A percentile compares a stretch with the other conserved stretches of the same genome.
Evolutionary conservation across 805 yeast genomes (phyloP).

Genomic region (Wilhelminamyces savonicus): DNA sequence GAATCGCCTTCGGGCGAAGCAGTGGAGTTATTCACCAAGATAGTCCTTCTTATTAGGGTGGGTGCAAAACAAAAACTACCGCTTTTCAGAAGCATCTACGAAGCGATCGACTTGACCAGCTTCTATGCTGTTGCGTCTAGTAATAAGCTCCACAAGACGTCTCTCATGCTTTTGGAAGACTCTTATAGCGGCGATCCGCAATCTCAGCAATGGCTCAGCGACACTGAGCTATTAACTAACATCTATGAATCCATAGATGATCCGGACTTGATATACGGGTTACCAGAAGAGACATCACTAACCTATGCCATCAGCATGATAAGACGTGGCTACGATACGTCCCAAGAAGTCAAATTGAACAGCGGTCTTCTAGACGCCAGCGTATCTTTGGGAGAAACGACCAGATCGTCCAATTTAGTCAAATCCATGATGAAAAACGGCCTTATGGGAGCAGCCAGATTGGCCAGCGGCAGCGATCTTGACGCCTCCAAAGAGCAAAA

Average conservation of each 20-base stretch:
- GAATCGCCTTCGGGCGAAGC: conserved; percentile 2
- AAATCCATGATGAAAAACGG: conserved; percentile 46
- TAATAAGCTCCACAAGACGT: conserved; percentile 31
- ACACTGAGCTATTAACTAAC: neutral
- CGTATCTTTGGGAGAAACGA: conserved; percentile 5
- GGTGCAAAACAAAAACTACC: conserved; percentile 26
- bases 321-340: conserved; percentile 15
- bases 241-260: conserved; percentile 55
- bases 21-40: conserved; percentile 12
- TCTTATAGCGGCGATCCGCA: conserved; percentile 9
- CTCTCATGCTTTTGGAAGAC: conserved; percentile 47
- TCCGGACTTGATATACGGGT: conserved; percentile 57
- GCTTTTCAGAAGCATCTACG: conserved; percentile 21
- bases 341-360: conserved; percentile 43
- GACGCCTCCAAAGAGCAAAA: neutral
- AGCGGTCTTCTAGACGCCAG: conserved; percentile 53
- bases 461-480: conserved; percentile 24
- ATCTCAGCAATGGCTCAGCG: conserved; percentile 5
- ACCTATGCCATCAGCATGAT: conserved; percentile 43
- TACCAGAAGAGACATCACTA: conserved; percentile 54
- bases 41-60: conserved; percentile 29
- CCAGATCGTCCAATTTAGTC: conserved; percentile 13
- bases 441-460: conserved; percentile 48
- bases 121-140: conserved; percentile 26
- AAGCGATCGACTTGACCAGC: conserved; percentile 17